Evolutionary conservation across 2,329 filamentous ascomycete species (phyloP).

Genomic region (Neophaeococcomyces aloes): DNA sequence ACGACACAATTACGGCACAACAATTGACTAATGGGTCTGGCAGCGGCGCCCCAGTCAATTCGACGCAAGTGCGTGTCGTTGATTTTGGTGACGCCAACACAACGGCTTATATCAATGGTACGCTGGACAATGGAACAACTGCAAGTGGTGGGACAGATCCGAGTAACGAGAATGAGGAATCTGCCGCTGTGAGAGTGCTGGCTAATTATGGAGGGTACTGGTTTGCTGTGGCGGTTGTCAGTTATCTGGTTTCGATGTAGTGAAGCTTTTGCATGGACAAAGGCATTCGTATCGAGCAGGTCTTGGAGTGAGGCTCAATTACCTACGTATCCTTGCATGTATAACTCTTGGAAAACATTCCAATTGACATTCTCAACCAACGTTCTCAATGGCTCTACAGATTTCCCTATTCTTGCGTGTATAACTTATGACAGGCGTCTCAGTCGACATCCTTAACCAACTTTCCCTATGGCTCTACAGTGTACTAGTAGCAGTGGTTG

Average conservation of each 20-base stretch:
- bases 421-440: no score
- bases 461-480: no score
- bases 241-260: slow-evolving; percentile 15
- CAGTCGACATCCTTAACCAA: no score
- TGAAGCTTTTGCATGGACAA: no score
- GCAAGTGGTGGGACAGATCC: slow-evolving; percentile 25
- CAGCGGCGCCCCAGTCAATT: slow-evolving; percentile 26
- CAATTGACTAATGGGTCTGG: slow-evolving; percentile 33
- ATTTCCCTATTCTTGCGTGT: no score
- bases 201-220: slow-evolving; percentile 32
- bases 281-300: no score
- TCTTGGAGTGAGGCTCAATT: no score
- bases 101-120: slow-evolving; percentile 40
- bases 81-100: slow-evolving; percentile 34
- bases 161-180: slow-evolving; percentile 14
- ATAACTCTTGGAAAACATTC: no score
- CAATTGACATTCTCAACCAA: no score
- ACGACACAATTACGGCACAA: slow-evolving; percentile 33
- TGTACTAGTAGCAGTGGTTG: no score
- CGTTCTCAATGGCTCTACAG: no score
- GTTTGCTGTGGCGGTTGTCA: slow-evolving; percentile 30
- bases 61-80: slow-evolving; percentile 28
- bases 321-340: no score
- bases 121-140: slow-evolving; percentile 35
- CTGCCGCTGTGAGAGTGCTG: slow-evolving; percentile 14